phyloP scores from a whole-genome alignment of 2,329 filamentous ascomycete species.

The Penicillium brasilianum region DNA sequence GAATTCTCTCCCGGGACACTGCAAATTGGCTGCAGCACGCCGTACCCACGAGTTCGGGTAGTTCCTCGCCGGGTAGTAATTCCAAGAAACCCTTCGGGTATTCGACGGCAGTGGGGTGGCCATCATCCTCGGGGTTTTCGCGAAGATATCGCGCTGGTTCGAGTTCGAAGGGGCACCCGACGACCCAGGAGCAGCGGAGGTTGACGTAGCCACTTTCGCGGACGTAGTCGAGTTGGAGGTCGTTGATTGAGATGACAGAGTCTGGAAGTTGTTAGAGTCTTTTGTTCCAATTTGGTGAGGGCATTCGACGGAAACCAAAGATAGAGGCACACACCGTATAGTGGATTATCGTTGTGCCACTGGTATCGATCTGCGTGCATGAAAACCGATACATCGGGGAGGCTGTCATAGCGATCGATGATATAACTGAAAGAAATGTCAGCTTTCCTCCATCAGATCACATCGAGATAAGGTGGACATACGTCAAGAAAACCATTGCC shows the following conservation, averaged over 20 bases:
- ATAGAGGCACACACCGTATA: slow-evolving; percentile 28
- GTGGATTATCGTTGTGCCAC: slow-evolving; percentile 45
- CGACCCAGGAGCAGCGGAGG: slow-evolving; percentile 38
- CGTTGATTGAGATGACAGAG: slow-evolving; percentile 33
- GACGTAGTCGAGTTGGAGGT: slow-evolving; percentile 39
- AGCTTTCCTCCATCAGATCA: not conserved
- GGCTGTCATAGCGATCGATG: slow-evolving; percentile 40
- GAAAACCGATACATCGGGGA: slow-evolving; percentile 50
- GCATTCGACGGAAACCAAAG: not conserved
- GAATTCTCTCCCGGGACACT: slow-evolving; percentile 52
- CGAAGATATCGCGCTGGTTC: slow-evolving; percentile 38
- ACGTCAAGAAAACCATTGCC: slow-evolving; percentile 57
- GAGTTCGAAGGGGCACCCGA: slow-evolving; percentile 45
- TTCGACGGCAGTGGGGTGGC: slow-evolving; percentile 34
- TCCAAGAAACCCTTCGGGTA: slow-evolving; percentile 47
- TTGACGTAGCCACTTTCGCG: slow-evolving; percentile 42
- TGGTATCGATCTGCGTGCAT: slow-evolving; percentile 51
- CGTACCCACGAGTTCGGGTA: slow-evolving; percentile 51
- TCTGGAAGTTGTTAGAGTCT: slow-evolving; percentile 13
- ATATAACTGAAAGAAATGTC: slow-evolving; percentile 21
- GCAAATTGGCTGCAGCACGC: slow-evolving; percentile 61
- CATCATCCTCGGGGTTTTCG: slow-evolving; percentile 32
- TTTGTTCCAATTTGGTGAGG: not conserved
- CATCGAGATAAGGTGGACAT: slow-evolving; percentile 10
- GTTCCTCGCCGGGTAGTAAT: slow-evolving; percentile 45